Base-by-base conservation (phyloP, 2,329 filamentous ascomycete genomes). In the Lecanicillium sp. region DNA sequence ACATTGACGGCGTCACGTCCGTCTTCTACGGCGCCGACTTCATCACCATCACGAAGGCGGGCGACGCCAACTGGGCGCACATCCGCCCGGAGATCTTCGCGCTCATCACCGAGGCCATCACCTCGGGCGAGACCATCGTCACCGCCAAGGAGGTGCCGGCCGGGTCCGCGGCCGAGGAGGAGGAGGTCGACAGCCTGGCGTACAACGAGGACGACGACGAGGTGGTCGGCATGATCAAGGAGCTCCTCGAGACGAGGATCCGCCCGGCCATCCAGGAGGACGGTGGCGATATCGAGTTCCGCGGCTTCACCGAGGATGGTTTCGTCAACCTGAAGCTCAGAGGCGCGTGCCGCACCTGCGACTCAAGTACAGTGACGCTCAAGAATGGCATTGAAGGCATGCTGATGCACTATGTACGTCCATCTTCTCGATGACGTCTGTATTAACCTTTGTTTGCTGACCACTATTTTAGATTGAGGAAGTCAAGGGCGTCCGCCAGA, bases 321-420 rank as follows among this genome's bases (percentile, higher is more conserved):
- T 79, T 85, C 53, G 93, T 95, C n/a, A 65, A 81, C 58, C 64
- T 95, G 60, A 96, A 95, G 75, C 69, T 98, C 59, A 78, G 91
- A 41, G 93, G 93, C 14, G 93, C 93, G 17, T 98, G 93, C 68
- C 78, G 93, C 55, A 97, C 91, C 17, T 98, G 93, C 66, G 93
- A 97, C 66, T 95, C 88, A 38, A 96, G 90, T 65, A 97, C 93
- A 0, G 90, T 96, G 29, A 98, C 93, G 24, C 69, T 98, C 56
- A 95, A 95, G 75, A 97, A 94, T 64, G 93, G 93, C 6, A 98
- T 98, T 57, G 93, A 98, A 75, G 88, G 87, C 56, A 97, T 98
- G 93, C 67, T 97, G 64, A 96, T 95, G 88, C 88, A 91, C 66
- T 93, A 93, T 67, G 86, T 90, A 67, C 78, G 85, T 81, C 19